Evolutionary conservation across 1,284 basidiomycete genomes (phyloP).

Genomic region (Ceratobasidium sp.): DNA sequence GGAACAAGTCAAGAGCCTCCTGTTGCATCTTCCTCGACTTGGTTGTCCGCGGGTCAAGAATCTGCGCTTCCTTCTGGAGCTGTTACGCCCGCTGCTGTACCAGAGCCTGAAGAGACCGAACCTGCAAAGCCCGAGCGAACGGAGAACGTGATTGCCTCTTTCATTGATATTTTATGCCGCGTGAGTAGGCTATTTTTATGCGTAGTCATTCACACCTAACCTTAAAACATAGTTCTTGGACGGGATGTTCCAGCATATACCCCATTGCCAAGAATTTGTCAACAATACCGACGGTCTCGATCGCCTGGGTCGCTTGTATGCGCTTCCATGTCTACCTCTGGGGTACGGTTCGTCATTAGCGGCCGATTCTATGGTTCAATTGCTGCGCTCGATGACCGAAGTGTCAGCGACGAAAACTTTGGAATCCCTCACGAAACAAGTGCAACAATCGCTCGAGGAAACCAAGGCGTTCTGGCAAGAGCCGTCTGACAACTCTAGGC

Average conservation of each 20-base stretch:
- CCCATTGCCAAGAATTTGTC: slow-evolving; percentile 91
- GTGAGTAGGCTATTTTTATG: slow-evolving; percentile 53
- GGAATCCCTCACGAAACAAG: slow-evolving; percentile 70
- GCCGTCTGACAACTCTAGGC: slow-evolving; percentile 60
- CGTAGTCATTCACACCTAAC: slow-evolving; percentile 15
- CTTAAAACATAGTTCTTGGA: slow-evolving; percentile 73
- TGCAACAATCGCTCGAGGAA: slow-evolving; percentile 71
- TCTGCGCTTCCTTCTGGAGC: slow-evolving; percentile 26
- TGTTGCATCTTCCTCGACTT: not conserved
- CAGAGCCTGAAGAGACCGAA: slow-evolving; percentile 40
- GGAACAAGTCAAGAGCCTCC: not conserved
- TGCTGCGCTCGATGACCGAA: slow-evolving; percentile 88
- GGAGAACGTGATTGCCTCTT: slow-evolving; percentile 75
- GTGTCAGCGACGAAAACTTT: slow-evolving; percentile 80
- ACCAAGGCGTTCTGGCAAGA: slow-evolving; percentile 75
- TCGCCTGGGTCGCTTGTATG: slow-evolving; percentile 76
- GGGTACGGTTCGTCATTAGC: slow-evolving; percentile 83
- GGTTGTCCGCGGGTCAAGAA: slow-evolving; percentile 29
- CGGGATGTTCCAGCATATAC: slow-evolving; percentile 89
- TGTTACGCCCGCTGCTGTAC: slow-evolving; percentile 45
- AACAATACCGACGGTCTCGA: slow-evolving; percentile 74
- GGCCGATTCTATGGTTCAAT: slow-evolving; percentile 83
- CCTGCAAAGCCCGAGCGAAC: slow-evolving; percentile 42
- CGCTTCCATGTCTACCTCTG: slow-evolving; percentile 85
- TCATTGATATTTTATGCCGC: slow-evolving; percentile 74